phyloP scores from a whole-genome alignment of 768 basidiomycete genomes.

The Phanerodontia chrysosporium region DNA sequence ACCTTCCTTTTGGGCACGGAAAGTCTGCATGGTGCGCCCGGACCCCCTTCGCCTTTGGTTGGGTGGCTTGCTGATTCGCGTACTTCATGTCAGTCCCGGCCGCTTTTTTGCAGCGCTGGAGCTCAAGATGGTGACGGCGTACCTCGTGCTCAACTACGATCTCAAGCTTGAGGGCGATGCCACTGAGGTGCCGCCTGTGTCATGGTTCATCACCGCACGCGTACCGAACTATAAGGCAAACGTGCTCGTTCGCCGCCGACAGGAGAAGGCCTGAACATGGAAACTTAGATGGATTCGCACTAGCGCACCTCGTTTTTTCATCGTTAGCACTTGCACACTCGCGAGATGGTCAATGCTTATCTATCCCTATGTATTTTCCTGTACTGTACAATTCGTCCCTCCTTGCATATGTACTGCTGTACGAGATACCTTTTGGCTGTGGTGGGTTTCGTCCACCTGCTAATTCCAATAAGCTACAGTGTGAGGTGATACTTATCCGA shows the following conservation, averaged over 20 bases:
- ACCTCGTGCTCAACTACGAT: slow-evolving; percentile 29
- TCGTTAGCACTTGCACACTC: no score
- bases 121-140: slow-evolving; percentile 31
- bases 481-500: no score
- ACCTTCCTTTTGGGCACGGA: slow-evolving; percentile 23
- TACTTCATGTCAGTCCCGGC: slow-evolving; percentile 25
- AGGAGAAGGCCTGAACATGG: not conserved
- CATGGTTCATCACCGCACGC: not conserved
- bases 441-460: no score
- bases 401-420: no score
- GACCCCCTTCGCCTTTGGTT: no score
- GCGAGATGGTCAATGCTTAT: no score
- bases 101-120: slow-evolving; percentile 32
- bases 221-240: slow-evolving; percentile 10
- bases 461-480: no score
- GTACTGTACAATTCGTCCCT: no score
- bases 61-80: not conserved
- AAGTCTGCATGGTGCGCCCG: slow-evolving; percentile 22
- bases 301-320: no score
- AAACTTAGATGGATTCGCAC: not conserved
- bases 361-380: no score
- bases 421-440: no score
- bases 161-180: slow-evolving; percentile 25
- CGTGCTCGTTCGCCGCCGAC: slow-evolving; percentile 18
- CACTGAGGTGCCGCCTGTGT: not conserved